These are phyloP conservation scores for Cryptosporidium meleagridis DNA, from an alignment of 169 alveolate genomes.

Conservation along the genomic window DNA sequence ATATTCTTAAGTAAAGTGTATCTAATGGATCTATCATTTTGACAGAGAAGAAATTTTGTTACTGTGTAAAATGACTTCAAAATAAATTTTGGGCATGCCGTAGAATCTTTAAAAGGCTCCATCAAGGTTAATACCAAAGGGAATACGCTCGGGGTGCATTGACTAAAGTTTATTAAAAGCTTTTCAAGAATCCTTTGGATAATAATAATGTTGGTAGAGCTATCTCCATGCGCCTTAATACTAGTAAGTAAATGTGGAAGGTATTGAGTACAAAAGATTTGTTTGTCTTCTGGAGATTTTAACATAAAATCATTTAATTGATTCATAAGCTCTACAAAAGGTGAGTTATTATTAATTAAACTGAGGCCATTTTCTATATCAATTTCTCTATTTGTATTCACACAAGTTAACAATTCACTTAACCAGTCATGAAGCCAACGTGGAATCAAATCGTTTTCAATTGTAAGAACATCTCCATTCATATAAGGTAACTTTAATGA, in stretches of 20 bases:
- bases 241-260: slow-evolving; percentile 46
- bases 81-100: slow-evolving; percentile 31
- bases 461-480: slow-evolving; percentile 24
- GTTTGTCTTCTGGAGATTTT: slow-evolving; percentile 35
- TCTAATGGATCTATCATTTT: slow-evolving; percentile 66
- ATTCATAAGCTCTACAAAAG: slow-evolving; percentile 68
- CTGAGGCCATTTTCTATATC: slow-evolving; percentile 38
- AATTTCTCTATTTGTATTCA: slow-evolving; percentile 39
- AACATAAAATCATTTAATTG: slow-evolving; percentile 48
- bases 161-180: slow-evolving; percentile 31
- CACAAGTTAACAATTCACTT: slow-evolving; percentile 39
- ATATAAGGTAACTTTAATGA: slow-evolving; percentile 59
- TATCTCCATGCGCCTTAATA: slow-evolving; percentile 9
- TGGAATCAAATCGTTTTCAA: slow-evolving; percentile 45
- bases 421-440: slow-evolving; percentile 62
- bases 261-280: slow-evolving; percentile 54
- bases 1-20: slow-evolving; percentile 66
- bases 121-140: slow-evolving; percentile 40
- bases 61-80: slow-evolving; percentile 15
- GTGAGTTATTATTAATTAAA: slow-evolving; percentile 40
- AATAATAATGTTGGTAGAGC: slow-evolving; percentile 36
- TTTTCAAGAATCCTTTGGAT: slow-evolving; percentile 39
- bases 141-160: slow-evolving; percentile 43
- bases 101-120: slow-evolving; percentile 11
- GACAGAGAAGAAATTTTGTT: slow-evolving; percentile 18